Base-by-base conservation (phyloP, 768 basidiomycete genomes). In the Trametes cingulata region DNA sequence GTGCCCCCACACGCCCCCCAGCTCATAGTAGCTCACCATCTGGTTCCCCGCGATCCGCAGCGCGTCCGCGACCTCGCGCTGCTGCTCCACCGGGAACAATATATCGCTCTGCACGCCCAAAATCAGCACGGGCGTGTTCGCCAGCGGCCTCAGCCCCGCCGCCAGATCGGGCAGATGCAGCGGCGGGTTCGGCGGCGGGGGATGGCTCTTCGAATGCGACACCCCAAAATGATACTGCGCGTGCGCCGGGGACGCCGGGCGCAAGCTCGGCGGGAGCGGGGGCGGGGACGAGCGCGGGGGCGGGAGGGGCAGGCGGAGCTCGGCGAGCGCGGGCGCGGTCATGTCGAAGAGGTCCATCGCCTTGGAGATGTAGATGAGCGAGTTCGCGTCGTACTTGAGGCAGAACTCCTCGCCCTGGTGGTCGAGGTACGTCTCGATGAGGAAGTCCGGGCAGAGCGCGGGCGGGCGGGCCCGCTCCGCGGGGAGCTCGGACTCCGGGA, bases 301-400 rank as follows among this genome's bases (percentile, higher is more conserved):
- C 5, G 66, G 69, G 22, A 72, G 68, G 12, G 71, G 71, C 41
- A 98, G 78, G 33, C 83, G 80, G 29, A 98, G 82, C 24, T 83
- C 83, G 48, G 82, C 72, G 17, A 99, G 82, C 15, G 93, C 82
- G 15, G 91, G 82, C 0, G 78, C 76, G 4, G 93, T 94, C 85
- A 99, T 87, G 76, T 98, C 96, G 75, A 99, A 99, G 0, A 98
- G 81, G 73, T 98, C 97, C 97, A 99, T 99, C 33, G 97, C 97
- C 75, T 98, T 99, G 6, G 93, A 96, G 61, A 99, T 86, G 79
- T 98, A 99, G 65, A 98, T 94, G 74, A 98, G 87, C 1, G 95
- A 98, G 77, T 98, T 99, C 59, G 97, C 96, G 72, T 99, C 97
- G 73, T 98, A 99, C 72, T 65, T 98, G 58, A 99, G 79, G 73